These are phyloP conservation scores for Dittrichia graveolens DNA, from an alignment of 129 eudicot species.

Conservation along the genomic window DNA sequence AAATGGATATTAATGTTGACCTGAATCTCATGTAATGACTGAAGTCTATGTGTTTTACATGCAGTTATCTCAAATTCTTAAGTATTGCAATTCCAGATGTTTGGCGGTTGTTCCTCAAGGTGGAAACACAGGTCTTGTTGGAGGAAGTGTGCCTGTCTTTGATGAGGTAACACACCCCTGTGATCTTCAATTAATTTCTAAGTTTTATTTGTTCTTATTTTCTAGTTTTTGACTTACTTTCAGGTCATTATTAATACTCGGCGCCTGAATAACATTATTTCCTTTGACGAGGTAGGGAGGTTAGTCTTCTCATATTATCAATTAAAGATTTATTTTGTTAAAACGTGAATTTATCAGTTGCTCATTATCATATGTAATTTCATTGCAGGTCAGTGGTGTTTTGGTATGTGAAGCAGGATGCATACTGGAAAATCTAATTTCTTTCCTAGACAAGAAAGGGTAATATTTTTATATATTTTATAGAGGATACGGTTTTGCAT, in stretches of 20 bases:
- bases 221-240: slow-evolving; percentile 6
- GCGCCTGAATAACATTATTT: slow-evolving; percentile 71
- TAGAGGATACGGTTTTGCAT: background rate
- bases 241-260: slow-evolving; percentile 81
- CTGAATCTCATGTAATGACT: slow-evolving; percentile 8
- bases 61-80: slow-evolving; percentile 86
- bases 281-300: slow-evolving; percentile 91
- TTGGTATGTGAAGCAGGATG: slow-evolving; percentile 99
- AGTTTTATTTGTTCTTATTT: background rate
- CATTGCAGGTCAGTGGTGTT: slow-evolving; percentile 80
- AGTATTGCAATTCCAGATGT: slow-evolving; percentile 85
- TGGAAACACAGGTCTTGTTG: slow-evolving; percentile 98
- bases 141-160: slow-evolving; percentile 97
- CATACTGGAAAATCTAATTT: slow-evolving; percentile 84
- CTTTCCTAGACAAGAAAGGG: slow-evolving; percentile 90
- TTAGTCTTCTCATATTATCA: slow-evolving; percentile 25
- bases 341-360: background rate
- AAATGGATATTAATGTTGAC: slow-evolving; percentile 18
- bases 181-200: background rate
- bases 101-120: slow-evolving; percentile 99
- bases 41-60: slow-evolving; percentile 19
- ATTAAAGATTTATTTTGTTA: background rate
- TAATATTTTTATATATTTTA: slow-evolving; percentile 29
- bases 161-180: slow-evolving; percentile 70
- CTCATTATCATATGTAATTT: slow-evolving; percentile 13